Percentiles rank a stretch among this genome's conserved stretches.
These are phyloP conservation scores for Globisporangium barbulae DNA, from an alignment of 352 stramenopile genomes.

Conservation along the genomic window DNA sequence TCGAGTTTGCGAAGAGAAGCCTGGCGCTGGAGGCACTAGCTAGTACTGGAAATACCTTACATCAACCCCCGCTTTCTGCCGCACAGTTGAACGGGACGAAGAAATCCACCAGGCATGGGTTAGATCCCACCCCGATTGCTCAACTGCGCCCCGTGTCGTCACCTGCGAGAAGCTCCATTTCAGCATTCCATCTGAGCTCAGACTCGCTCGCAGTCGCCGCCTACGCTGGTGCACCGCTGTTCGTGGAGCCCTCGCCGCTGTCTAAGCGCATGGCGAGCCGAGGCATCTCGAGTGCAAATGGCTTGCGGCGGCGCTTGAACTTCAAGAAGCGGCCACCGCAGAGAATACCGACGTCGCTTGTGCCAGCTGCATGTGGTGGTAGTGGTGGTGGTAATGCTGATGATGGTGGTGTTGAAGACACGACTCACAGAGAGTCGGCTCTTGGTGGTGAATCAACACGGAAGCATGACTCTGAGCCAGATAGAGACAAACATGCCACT, in stretches of 20 bases:
- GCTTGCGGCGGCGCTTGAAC: slow-evolving; percentile 23
- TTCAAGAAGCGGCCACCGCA: slow-evolving; percentile 18
- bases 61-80: background rate
- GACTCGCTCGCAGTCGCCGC: slow-evolving; percentile 22
- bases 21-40: background rate
- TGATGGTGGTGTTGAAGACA: background rate
- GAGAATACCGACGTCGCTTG: slow-evolving; percentile 7
- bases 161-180: background rate
- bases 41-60: background rate
- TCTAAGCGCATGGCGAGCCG: slow-evolving; percentile 31
- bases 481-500: background rate
- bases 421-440: background rate
- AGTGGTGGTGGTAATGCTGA: background rate
- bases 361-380: background rate
- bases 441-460: background rate
- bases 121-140: background rate
- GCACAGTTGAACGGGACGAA: slow-evolving; percentile 7
- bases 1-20: slow-evolving; percentile 16
- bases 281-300: slow-evolving; percentile 29
- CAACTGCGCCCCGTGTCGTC: slow-evolving; percentile 13
- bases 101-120: background rate
- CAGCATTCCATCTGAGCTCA: slow-evolving; percentile 3
- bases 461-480: background rate
- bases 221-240: slow-evolving; percentile 32
- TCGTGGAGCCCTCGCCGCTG: slow-evolving; percentile 49